Conservation (phyloP, 768 basidiomycete species). For the Boletus patriciae region DNA sequence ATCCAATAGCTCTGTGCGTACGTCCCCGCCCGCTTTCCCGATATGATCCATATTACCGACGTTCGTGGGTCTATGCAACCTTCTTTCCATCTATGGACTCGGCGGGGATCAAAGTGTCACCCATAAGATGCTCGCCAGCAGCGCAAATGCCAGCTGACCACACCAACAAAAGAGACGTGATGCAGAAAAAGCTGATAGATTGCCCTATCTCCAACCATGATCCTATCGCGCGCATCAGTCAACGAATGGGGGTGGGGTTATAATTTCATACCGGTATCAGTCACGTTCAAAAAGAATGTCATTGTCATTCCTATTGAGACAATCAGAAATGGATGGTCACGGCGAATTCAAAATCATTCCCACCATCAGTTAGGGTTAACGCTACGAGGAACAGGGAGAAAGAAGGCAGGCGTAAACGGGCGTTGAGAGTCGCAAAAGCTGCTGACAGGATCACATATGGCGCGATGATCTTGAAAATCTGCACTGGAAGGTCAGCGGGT, state of each 20-base stretch:
- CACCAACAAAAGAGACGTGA: slow-evolving; percentile 72
- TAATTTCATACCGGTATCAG: slow-evolving; percentile 60
- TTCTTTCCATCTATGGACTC: slow-evolving; percentile 20
- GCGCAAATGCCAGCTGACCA: slow-evolving; percentile 80
- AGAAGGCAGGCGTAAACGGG: slow-evolving; percentile 65
- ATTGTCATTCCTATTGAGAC: slow-evolving; percentile 67
- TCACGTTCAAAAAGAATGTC: slow-evolving; percentile 80
- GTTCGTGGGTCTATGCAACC: slow-evolving; percentile 24
- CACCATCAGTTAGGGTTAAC: slow-evolving; percentile 47
- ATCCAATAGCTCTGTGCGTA: background rate
- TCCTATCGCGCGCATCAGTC: slow-evolving; percentile 39
- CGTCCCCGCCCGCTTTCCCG: slow-evolving; percentile 3
- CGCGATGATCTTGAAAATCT: slow-evolving; percentile 81
- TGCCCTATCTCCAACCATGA: slow-evolving; percentile 91
- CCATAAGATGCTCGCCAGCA: slow-evolving; percentile 70
- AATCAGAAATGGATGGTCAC: slow-evolving; percentile 3
- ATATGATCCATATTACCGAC: slow-evolving; percentile 17
- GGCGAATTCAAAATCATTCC: slow-evolving; percentile 1
- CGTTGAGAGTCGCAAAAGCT: slow-evolving; percentile 66
- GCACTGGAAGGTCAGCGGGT: slow-evolving; percentile 1
- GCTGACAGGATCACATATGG: slow-evolving; percentile 79
- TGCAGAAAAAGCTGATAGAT: slow-evolving; percentile 85
- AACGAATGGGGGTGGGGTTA: background rate
- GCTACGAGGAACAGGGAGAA: slow-evolving; percentile 82
- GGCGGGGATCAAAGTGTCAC: slow-evolving; percentile 29